phyloP scores from a whole-genome alignment of 2,329 filamentous ascomycete genomes.

The Cladosporium sp. region DNA sequence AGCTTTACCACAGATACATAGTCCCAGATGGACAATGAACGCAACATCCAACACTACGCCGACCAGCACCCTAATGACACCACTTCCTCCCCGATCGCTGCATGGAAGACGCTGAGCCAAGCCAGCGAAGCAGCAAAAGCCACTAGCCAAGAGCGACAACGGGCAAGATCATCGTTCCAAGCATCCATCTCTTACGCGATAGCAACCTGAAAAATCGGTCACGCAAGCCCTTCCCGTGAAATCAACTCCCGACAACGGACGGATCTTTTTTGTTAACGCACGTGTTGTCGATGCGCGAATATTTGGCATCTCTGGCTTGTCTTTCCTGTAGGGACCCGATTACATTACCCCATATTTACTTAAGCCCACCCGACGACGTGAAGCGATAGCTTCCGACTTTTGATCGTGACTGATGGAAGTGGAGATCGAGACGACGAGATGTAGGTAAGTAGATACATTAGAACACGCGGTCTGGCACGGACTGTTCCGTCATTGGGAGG shows the following conservation, averaged over 20 bases:
- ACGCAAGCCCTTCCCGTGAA: background rate
- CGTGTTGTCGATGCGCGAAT: background rate
- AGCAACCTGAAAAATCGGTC: background rate
- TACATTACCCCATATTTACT: slow-evolving; percentile 9
- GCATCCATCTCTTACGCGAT: background rate
- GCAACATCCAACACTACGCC: background rate
- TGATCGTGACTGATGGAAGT: background rate
- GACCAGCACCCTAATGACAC: background rate
- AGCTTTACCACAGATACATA: background rate
- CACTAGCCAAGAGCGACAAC: background rate
- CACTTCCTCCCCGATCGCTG: background rate
- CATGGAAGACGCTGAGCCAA: background rate
- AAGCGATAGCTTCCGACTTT: background rate
- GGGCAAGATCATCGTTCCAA: slow-evolving; percentile 1
- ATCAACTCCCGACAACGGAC: no score
- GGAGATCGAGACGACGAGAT: background rate
- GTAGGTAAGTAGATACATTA: background rate
- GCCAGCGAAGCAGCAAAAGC: background rate
- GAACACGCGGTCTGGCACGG: background rate
- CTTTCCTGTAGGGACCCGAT: no score
- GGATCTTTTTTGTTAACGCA: background rate
- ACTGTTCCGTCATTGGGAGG: background rate
- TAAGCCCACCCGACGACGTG: background rate
- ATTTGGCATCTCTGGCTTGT: no score
- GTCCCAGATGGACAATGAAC: no score